A percentile compares a stretch with the other conserved stretches of the same genome.
Evolutionary conservation across 148 eudicot genomes (phyloP).

Genomic region (Heliamphora exappendiculata): DNA sequence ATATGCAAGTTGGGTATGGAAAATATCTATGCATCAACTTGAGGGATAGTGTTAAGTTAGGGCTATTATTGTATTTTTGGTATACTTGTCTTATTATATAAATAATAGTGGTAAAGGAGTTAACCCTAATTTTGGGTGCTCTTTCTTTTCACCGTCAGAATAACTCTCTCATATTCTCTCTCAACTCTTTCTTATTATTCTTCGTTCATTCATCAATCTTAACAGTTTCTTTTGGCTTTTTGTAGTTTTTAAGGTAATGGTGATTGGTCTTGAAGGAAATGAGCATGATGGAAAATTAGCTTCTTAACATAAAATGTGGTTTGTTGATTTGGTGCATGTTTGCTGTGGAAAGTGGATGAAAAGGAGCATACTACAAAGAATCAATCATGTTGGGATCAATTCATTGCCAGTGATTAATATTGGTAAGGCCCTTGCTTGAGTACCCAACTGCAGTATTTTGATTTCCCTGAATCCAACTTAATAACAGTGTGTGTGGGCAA

Average conservation of each 20-base stretch:
- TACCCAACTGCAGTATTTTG: not conserved
- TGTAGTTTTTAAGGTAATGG: not conserved
- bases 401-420: not conserved
- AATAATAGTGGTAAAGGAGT: too few species aligned
- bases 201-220: too few species aligned
- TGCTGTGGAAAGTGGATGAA: slow-evolving; percentile 6
- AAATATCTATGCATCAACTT: too few species aligned
- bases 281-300: not conserved
- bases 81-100: too few species aligned
- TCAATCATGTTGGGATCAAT: not conserved
- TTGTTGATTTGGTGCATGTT: not conserved
- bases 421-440: slow-evolving; percentile 8
- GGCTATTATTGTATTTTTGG: too few species aligned
- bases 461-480: not conserved
- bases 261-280: slow-evolving; percentile 1
- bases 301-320: slow-evolving; percentile 12
- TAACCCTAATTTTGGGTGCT: too few species aligned
- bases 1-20: too few species aligned
- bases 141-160: too few species aligned
- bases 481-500: not conserved
- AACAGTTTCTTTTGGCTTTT: slow-evolving; percentile 1
- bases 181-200: too few species aligned
- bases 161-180: too few species aligned
- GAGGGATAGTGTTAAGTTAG: too few species aligned
- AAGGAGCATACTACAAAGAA: not conserved